These are phyloP conservation scores for Tetratostichococcus sp. DNA, from an alignment of 139 green algal species.

Conservation along the genomic window DNA sequence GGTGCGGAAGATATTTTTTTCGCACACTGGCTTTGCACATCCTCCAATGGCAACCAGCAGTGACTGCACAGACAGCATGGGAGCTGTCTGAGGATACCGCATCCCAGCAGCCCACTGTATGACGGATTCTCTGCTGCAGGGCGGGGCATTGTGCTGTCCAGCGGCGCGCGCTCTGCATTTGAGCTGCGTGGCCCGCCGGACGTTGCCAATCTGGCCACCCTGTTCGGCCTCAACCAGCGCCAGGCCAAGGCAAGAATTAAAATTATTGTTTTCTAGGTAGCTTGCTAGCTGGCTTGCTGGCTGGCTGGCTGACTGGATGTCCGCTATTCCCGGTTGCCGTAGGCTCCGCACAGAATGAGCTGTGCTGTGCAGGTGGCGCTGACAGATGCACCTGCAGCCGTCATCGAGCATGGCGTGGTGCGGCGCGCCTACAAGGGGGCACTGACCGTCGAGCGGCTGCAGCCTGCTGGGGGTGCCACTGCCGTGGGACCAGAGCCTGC, in stretches of 20 bases:
- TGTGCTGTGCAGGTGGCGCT: constrained; percentile 19
- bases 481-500: too few relatives aligned
- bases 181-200: constrained; percentile 61
- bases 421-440: constrained; percentile 29
- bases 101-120: too few relatives aligned
- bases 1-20: constrained; percentile 5
- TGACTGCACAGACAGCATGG: too few relatives aligned
- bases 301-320: too few relatives aligned
- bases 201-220: constrained; percentile 45
- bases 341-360: neutral
- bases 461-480: neutral
- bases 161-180: constrained; percentile 38
- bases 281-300: too few relatives aligned
- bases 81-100: too few relatives aligned
- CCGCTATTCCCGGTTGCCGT: too few relatives aligned
- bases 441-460: constrained; percentile 9
- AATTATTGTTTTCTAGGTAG: too few relatives aligned
- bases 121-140: neutral
- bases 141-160: constrained; percentile 52
- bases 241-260: constrained; percentile 35
- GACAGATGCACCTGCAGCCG: constrained; percentile 14
- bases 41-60: too few relatives aligned
- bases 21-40: too few relatives aligned
- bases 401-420: constrained; percentile 19
- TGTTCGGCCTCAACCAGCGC: constrained; percentile 48